Conservation (phyloP, 108 stramenopile species). For the Licmophora abbreviata region DNA sequence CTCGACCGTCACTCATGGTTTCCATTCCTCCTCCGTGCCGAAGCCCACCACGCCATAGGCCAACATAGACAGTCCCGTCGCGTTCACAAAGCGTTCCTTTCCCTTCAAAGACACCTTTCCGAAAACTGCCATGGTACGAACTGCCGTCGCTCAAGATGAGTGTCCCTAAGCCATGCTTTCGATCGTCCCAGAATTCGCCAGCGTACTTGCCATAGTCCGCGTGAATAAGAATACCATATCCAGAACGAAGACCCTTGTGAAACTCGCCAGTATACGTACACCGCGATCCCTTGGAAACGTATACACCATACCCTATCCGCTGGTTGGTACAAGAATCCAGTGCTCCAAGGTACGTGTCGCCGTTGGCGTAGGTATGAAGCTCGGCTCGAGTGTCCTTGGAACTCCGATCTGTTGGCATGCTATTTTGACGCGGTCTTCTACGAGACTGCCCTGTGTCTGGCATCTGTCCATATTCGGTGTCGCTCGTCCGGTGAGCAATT, state of each 20-base stretch:
- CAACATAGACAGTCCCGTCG: slow-evolving; percentile 4
- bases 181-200: slow-evolving; percentile 1
- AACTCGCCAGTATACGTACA: slow-evolving; percentile 4
- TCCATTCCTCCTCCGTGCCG: slow-evolving; percentile 3
- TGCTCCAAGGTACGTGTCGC: slow-evolving; percentile 3
- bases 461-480: slow-evolving; percentile 19
- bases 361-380: slow-evolving; percentile 5
- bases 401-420: too few species aligned
- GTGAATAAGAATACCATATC: slow-evolving; percentile 4
- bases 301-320: slow-evolving; percentile 4
- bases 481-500: slow-evolving; percentile 25
- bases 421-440: not conserved
- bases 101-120: slow-evolving; percentile 1
- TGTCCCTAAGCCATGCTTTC: slow-evolving; percentile 4
- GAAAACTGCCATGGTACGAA: slow-evolving; percentile 1
- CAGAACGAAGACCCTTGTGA: not conserved
- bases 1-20: slow-evolving; percentile 2
- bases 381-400: not conserved
- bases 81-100: slow-evolving; percentile 6
- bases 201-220: slow-evolving; percentile 2
- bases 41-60: slow-evolving; percentile 1
- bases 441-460: not conserved
- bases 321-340: not conserved
- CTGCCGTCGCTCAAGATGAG: slow-evolving; percentile 2
- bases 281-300: not conserved